These are phyloP conservation scores for Debaryomyces hansenii DNA, from an alignment of 805 yeast genomes.

Conservation along the genomic window DNA sequence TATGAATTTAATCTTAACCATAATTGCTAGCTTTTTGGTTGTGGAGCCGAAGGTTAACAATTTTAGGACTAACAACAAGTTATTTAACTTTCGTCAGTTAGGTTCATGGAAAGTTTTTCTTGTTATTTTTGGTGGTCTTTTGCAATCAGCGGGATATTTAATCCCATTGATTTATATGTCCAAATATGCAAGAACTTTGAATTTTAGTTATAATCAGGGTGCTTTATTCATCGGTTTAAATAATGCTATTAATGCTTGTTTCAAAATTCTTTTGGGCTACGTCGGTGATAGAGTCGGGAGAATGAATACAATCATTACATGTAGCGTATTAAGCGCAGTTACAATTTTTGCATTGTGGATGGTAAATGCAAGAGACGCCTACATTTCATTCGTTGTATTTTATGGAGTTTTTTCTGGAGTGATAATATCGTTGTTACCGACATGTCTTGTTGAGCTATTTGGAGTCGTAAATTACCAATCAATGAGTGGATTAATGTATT, in stretches of 20 bases:
- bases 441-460: slow-evolving; percentile 31
- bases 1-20: slow-evolving; percentile 16
- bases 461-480: slow-evolving; percentile 32
- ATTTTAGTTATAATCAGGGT: slow-evolving; percentile 26
- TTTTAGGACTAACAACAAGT: slow-evolving; percentile 6
- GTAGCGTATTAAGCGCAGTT: slow-evolving; percentile 14
- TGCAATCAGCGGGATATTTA: slow-evolving; percentile 36
- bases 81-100: slow-evolving; percentile 13
- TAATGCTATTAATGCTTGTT: slow-evolving; percentile 30
- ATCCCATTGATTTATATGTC: slow-evolving; percentile 36
- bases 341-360: slow-evolving; percentile 19
- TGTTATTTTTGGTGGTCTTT: slow-evolving; percentile 20
- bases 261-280: slow-evolving; percentile 12
- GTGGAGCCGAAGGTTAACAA: slow-evolving; percentile 8
- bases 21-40: slow-evolving; percentile 13
- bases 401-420: slow-evolving; percentile 38
- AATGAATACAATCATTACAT: slow-evolving; percentile 16
- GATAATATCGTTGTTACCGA: slow-evolving; percentile 27
- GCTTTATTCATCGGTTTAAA: slow-evolving; percentile 35
- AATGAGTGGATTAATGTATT: slow-evolving; percentile 32
- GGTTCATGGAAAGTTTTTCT: slow-evolving; percentile 17
- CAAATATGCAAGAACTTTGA: slow-evolving; percentile 28
- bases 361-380: slow-evolving; percentile 19
- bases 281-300: slow-evolving; percentile 18
- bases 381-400: slow-evolving; percentile 28